These are phyloP conservation scores for Alternaria viburni DNA, from an alignment of 2,329 filamentous ascomycete species.

Conservation along the genomic window DNA sequence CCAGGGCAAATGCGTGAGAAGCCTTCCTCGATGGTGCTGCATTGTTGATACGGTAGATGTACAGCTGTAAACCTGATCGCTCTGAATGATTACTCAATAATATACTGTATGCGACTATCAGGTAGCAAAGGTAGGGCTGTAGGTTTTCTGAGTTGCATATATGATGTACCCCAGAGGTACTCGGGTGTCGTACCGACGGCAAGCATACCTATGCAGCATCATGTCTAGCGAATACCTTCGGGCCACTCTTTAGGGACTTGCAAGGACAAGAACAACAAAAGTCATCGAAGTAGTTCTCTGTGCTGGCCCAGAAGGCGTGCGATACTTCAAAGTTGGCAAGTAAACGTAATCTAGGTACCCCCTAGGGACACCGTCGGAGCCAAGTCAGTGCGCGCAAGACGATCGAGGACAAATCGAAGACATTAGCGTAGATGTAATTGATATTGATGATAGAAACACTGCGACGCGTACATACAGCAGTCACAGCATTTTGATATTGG, in stretches of 20 bases:
- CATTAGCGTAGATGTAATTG: background rate
- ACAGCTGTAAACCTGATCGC: background rate
- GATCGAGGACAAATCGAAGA: background rate
- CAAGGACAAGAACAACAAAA: background rate
- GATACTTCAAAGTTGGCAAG: background rate
- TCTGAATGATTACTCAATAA: background rate
- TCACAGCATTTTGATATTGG: slow-evolving; percentile 9
- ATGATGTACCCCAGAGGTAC: background rate
- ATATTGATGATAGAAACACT: background rate
- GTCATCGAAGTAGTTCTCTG: background rate
- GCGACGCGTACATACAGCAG: background rate
- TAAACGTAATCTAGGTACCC: background rate
- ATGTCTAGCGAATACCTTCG: background rate
- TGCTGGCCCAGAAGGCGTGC: background rate
- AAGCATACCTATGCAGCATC: background rate
- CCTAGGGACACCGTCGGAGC: background rate
- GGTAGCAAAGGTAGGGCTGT: background rate
- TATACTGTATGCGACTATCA: background rate
- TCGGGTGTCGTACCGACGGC: background rate
- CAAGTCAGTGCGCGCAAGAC: background rate
- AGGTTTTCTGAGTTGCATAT: background rate
- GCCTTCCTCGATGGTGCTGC: background rate
- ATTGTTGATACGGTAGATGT: background rate
- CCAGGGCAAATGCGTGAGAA: background rate
- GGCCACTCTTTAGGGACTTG: background rate